A percentile compares a stretch with the other conserved stretches of the same genome.
Conservation (phyloP, 768 basidiomycete genomes). For the Russula lepida region DNA sequence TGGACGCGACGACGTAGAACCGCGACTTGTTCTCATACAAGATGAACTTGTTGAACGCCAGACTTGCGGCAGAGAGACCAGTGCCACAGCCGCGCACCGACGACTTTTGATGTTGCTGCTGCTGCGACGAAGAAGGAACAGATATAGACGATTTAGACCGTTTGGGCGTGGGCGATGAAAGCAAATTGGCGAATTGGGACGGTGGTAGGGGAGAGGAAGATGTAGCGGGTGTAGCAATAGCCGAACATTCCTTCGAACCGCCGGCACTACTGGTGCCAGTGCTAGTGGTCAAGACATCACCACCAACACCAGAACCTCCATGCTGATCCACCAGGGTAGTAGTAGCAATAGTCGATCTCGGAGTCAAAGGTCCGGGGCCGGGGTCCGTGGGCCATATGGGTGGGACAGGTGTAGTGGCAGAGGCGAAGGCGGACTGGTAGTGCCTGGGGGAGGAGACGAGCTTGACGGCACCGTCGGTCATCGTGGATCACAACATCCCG, state of each 20-base stretch:
- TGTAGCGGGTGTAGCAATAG: background rate
- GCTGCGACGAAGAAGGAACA: background rate
- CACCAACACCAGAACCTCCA: background rate
- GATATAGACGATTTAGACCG: background rate
- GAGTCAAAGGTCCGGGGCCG: background rate
- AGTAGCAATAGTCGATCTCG: background rate
- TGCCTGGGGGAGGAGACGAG: background rate
- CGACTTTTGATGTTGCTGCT: background rate
- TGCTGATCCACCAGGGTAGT: background rate
- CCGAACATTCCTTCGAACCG: background rate
- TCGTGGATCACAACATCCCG: background rate
- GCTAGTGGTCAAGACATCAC: background rate
- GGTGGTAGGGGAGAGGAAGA: background rate
- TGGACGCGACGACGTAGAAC: conserved; percentile 89
- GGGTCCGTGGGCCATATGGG: background rate
- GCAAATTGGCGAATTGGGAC: background rate
- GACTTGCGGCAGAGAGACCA: background rate
- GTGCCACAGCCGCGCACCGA: background rate
- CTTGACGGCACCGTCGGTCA: background rate
- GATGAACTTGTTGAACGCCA: conserved; percentile 70
- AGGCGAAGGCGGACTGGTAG: background rate
- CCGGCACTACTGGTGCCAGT: background rate
- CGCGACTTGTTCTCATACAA: conserved; percentile 88
- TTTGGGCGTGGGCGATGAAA: background rate
- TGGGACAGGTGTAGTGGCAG: no score